Percentiles rank a stretch among this genome's conserved stretches.
Conservation (phyloP, 345 rosid genomes). For the Eucalyptus albens region DNA sequence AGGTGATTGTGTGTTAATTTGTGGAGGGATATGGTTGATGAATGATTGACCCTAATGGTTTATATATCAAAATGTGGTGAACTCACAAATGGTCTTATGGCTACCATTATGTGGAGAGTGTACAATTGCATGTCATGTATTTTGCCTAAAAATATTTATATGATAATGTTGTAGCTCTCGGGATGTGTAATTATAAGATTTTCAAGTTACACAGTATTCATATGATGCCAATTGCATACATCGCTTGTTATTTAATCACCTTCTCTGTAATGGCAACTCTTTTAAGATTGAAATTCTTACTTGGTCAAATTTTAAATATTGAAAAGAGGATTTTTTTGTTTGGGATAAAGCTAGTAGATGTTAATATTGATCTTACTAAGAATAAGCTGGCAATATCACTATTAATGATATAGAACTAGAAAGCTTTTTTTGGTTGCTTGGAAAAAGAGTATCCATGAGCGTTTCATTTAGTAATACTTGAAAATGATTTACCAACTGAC, state of each 20-base stretch:
- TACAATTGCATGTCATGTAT: no score
- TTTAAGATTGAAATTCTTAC: accelerated
- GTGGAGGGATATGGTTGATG: no score
- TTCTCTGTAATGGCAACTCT: accelerated
- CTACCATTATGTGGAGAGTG: accelerated
- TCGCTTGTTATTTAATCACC: accelerated
- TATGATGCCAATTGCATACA: accelerated
- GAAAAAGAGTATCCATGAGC: no score
- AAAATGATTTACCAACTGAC: accelerated
- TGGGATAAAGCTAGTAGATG: no score
- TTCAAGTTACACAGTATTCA: accelerated
- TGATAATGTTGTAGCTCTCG: accelerated
- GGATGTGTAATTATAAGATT: no score
- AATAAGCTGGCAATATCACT: accelerated
- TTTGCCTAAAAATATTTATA: accelerated
- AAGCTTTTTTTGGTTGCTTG: accelerated
- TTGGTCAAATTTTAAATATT: no score
- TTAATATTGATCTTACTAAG: no score
- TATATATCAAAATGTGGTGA: accelerated
- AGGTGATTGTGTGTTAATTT: accelerated
- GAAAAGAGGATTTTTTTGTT: no score
- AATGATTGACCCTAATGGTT: accelerated
- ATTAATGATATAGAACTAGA: no score
- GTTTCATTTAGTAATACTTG: no score
- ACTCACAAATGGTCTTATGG: accelerated